Conservation (phyloP, 495 filamentous ascomycete species). For the Chaetomium cochliodes region DNA sequence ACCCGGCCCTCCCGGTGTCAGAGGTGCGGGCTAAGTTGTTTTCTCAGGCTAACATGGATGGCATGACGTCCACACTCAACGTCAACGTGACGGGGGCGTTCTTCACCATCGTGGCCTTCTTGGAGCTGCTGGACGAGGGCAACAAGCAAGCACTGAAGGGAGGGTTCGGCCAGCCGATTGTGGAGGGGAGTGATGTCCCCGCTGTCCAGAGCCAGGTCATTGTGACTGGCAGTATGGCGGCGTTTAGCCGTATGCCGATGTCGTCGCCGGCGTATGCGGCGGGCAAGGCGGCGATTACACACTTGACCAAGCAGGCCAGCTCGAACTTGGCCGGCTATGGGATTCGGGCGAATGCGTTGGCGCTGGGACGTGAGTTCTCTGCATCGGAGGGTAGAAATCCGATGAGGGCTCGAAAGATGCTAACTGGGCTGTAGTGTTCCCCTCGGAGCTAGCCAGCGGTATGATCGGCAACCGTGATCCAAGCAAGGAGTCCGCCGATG, state of each 20-base stretch:
- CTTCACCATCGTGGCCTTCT: conserved; percentile 62
- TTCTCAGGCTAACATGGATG: conserved; percentile 43
- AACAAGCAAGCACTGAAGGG: conserved; percentile 52
- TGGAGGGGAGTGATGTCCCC: conserved; percentile 23
- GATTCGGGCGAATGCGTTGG: conserved; percentile 62
- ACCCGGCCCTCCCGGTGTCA: conserved; percentile 45
- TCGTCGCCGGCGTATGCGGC: conserved; percentile 57
- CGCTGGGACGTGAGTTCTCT: conserved; percentile 54
- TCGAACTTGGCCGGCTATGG: conserved; percentile 52
- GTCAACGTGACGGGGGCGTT: conserved; percentile 62
- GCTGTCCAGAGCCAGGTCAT: conserved; percentile 56
- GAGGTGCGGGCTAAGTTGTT: conserved; percentile 40
- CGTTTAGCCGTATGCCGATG: conserved; percentile 43
- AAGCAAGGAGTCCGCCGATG: conserved; percentile 35
- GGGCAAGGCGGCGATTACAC: conserved; percentile 60
- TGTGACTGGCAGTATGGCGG: conserved; percentile 54
- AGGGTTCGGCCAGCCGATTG: conserved; percentile 31
- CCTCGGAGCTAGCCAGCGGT: conserved; percentile 53
- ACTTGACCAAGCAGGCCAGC: conserved; percentile 61
- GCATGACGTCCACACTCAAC: conserved; percentile 53
- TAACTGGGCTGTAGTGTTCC: conserved; percentile 45
- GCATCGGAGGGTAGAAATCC: conserved; percentile 24
- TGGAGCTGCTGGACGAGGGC: conserved; percentile 63
- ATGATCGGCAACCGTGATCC: conserved; percentile 43
- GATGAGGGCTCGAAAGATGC: conserved; percentile 21